phyloP scores from a whole-genome alignment of 495 filamentous ascomycete species.

The Chaetomium tenue region DNA sequence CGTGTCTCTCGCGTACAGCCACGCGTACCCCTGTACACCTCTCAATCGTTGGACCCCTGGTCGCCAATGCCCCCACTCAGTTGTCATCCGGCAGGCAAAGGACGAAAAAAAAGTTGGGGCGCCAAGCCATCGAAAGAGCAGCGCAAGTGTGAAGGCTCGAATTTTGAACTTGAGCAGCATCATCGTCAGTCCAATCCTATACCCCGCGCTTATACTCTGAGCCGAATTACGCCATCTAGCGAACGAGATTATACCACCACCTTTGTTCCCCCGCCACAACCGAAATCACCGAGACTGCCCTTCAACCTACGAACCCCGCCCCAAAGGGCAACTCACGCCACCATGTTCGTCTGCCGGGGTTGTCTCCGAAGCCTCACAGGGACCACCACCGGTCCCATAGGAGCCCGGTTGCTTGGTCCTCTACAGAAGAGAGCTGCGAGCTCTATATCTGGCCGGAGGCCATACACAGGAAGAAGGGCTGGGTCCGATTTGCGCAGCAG shows the following conservation, averaged over 20 bases:
- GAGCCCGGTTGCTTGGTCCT: slow-evolving; percentile 15
- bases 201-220: too few relatives aligned
- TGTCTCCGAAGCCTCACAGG: slow-evolving; percentile 35
- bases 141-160: neutral
- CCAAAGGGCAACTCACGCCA: neutral
- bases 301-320: neutral
- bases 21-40: slow-evolving; percentile 23
- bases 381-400: slow-evolving; percentile 13
- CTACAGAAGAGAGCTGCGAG: neutral
- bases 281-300: too few relatives aligned
- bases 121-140: slow-evolving; percentile 7
- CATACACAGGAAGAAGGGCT: neutral
- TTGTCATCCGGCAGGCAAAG: slow-evolving; percentile 23
- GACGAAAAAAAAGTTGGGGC: slow-evolving; percentile 10
- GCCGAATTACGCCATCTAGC: too few relatives aligned
- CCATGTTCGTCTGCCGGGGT: slow-evolving; percentile 45
- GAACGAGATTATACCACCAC: neutral
- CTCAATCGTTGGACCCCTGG: slow-evolving; percentile 4
- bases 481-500: neutral
- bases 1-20: slow-evolving; percentile 27
- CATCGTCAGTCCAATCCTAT: neutral
- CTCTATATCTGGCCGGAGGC: neutral
- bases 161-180: slow-evolving; percentile 1
- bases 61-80: neutral
- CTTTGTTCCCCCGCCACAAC: neutral